Base-by-base conservation (phyloP, 352 stramenopile genomes). In the Pythium scleroteichum region DNA sequence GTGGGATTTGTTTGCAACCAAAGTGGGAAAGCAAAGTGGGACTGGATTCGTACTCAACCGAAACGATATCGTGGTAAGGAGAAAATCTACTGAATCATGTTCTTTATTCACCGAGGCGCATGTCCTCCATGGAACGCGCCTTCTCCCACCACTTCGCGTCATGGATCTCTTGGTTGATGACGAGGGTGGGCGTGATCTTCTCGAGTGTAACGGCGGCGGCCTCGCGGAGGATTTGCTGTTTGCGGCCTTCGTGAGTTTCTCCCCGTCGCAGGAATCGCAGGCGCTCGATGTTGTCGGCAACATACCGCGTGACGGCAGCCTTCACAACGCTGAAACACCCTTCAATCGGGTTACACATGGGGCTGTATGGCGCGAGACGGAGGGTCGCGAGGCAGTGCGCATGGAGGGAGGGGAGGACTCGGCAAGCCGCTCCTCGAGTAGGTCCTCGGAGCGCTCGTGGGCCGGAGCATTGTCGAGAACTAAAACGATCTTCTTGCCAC, bases 141-240 rank as follows among this genome's bases (percentile, higher is more conserved):
- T 42, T 42, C 20, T 27, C 27, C 48, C 48, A 52, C 45, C 45
- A 52, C 22, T 38, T 38, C 10, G 48, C 48, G 1, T 4, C 32
- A n/a, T 54, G 48, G 26, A 54, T 54, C 27, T 54, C 48, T 42
- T 54, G 27, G 26, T 42, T 41, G 2, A 44, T 14, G 4, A 42
- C 29, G 2, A 54, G 26, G 4, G 13, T 27, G 4, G 22, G 46
- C 3, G 46, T 53, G 46, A 53, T 39, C 2, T 5, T 39, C 23
- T 35, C 3, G 3, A 53, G 10, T 7, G 23, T 5, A 2, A 22
- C 23, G 9, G 2, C 3, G 12, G 46, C 22, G 4, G 46, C 46
- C 3, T 35, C 46, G 12, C 12, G 13, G 12, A 39, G 24, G 13
- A 53, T 8, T 23, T 5, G 3, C 3, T 23, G 5, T 16, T 53